Percentiles rank a stretch among this genome's conserved stretches.
phyloP scores from a whole-genome alignment of 768 basidiomycete species.

The Lactifluus echinatus region DNA sequence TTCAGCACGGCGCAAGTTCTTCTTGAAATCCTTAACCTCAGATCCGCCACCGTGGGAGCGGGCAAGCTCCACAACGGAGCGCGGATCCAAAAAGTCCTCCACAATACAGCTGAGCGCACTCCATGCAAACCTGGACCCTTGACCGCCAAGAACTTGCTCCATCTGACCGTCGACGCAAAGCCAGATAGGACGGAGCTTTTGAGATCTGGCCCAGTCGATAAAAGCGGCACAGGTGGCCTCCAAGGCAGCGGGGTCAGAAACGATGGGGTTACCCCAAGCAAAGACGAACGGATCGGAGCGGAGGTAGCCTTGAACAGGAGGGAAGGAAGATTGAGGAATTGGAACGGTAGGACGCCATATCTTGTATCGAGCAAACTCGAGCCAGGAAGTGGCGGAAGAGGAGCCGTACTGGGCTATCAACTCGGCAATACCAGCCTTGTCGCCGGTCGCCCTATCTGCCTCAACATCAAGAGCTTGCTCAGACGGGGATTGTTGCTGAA shows the following conservation, averaged over 20 bases:
- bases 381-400: constrained; percentile 61
- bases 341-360: constrained; percentile 56
- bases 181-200: constrained; percentile 49
- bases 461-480: background rate
- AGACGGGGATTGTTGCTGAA: constrained; percentile 2
- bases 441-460: constrained; percentile 6
- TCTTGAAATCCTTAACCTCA: constrained; percentile 49
- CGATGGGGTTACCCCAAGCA: constrained; percentile 23
- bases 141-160: constrained; percentile 41
- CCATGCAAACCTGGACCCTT: constrained; percentile 40
- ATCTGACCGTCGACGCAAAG: constrained; percentile 46
- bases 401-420: constrained; percentile 61
- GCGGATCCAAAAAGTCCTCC: constrained; percentile 44
- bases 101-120: constrained; percentile 52
- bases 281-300: constrained; percentile 34
- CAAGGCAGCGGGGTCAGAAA: constrained; percentile 27
- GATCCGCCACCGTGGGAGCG: constrained; percentile 20
- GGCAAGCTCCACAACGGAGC: constrained; percentile 38
- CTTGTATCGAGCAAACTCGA: constrained; percentile 42
- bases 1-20: constrained; percentile 52
- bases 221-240: constrained; percentile 40
- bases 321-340: constrained; percentile 42
- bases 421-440: constrained; percentile 17
- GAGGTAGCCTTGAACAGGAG: constrained; percentile 59
- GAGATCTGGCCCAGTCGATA: constrained; percentile 30